Base-by-base conservation (phyloP, 352 stramenopile species). In the Globisporangium orthogonon region DNA sequence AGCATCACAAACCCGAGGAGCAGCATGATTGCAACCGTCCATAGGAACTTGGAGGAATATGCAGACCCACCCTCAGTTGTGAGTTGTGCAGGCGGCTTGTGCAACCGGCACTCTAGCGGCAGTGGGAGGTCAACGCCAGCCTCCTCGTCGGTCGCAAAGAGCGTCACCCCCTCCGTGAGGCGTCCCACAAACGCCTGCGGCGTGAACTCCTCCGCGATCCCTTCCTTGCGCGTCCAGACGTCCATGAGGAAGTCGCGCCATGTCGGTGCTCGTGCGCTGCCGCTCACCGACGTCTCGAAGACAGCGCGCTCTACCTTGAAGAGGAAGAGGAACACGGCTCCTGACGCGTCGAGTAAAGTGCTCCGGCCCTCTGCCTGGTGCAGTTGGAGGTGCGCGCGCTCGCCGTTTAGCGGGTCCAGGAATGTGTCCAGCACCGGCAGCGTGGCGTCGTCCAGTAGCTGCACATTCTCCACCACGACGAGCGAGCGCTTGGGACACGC, bases 401-500 rank as follows among this genome's bases (percentile, higher is more conserved):
- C 71, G 65, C 79, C 79, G 52, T 89, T 89, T 28, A 89, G 62
- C 40, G 79, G 79, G 46, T 89, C 79, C 28, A 89, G 52, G 43
- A 89, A 87, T 37, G 84, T 67, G 59, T 89, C 79, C 11, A 89
- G 64, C 46, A 86, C 69, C 0, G 79, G 75, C 23, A 89, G 63
- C 52, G 70, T 61, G 3, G 59, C 68, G 46, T 71, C 71, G 52
- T 79, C 69, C 50, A 83, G 57, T 45, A 56, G 50, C 43, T 86
- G 73, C 4, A 84, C 61, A 46, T 83, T 78, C 18, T 74, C 63
- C 28, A 89, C 44, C 28, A 89, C 52, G 31, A 87, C 74, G 15
- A 89, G 53, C 29, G 56, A 84, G 50, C 79, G 79, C 33, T 74
- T 46, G 2, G 79, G 66, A 50, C 79, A 89, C 37, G 66, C 45